These are phyloP conservation scores for Tetrahymena thermophila DNA, from an alignment of 73 alveolate species.

Conservation along the genomic window DNA sequence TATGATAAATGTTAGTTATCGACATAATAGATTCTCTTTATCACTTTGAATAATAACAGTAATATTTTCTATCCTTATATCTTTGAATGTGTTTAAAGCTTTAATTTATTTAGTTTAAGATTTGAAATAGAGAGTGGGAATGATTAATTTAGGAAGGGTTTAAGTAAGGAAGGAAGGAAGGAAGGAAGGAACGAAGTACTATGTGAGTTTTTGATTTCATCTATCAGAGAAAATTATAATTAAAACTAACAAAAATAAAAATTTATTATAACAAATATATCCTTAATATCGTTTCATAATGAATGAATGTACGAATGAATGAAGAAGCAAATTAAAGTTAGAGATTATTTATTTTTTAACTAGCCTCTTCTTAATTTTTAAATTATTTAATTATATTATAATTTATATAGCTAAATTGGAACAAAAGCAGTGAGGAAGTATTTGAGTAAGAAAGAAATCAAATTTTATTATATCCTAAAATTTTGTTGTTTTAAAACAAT, in stretches of 20 bases:
- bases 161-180: not conserved
- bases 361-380: not conserved
- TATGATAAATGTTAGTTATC: no score
- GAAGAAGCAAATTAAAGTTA: not conserved
- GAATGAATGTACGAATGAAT: not conserved
- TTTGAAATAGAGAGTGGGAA: not conserved
- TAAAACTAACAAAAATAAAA: not conserved
- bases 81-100: no score
- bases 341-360: not conserved
- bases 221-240: not conserved
- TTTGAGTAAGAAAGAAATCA: no score
- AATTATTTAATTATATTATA: no score
- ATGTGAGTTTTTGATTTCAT: not conserved
- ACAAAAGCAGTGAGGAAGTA: no score
- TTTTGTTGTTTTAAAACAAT: no score
- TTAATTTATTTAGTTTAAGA: no score
- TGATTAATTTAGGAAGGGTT: not conserved
- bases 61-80: not conserved
- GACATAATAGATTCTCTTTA: no score
- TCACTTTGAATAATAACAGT: no score
- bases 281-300: not conserved
- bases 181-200: not conserved
- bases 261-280: not conserved
- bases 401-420: not conserved
- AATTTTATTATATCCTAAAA: no score